Conservation (phyloP, 2,329 filamentous ascomycete genomes). For the Peltaster fructicola region DNA sequence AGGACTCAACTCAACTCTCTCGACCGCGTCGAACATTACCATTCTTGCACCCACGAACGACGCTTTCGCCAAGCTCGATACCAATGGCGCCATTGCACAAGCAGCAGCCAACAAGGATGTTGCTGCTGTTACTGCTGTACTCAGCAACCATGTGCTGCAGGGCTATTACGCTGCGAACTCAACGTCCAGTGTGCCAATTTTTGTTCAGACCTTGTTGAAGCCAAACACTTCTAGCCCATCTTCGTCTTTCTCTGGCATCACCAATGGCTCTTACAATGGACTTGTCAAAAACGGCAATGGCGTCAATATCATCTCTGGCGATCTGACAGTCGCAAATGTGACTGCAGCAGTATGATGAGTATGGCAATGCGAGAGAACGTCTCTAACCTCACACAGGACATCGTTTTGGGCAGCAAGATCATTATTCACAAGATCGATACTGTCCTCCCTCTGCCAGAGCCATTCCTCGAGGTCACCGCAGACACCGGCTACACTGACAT, state of each 20-base stretch:
- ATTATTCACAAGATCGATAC: slow-evolving; percentile 3
- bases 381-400: slow-evolving; percentile 1
- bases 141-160: slow-evolving; percentile 5
- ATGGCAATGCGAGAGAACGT: slow-evolving; percentile 21
- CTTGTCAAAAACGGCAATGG: slow-evolving; percentile 17
- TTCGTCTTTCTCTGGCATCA: slow-evolving; percentile 23
- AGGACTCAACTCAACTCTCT: slow-evolving; percentile 21
- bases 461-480: slow-evolving; percentile 2
- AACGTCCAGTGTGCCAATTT: slow-evolving; percentile 1
- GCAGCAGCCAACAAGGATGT: slow-evolving; percentile 4
- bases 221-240: slow-evolving; percentile 12
- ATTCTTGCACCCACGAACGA: slow-evolving; percentile 44
- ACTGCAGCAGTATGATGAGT: slow-evolving; percentile 16
- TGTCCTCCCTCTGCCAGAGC: slow-evolving; percentile 2
- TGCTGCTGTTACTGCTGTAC: slow-evolving; percentile 1
- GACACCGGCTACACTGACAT: slow-evolving; percentile 1
- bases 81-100: slow-evolving; percentile 23
- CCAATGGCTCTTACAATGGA: slow-evolving; percentile 21
- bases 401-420: slow-evolving; percentile 3
- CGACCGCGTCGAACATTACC: slow-evolving; percentile 32
- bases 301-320: slow-evolving; percentile 19
- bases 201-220: slow-evolving; percentile 3
- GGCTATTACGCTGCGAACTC: slow-evolving; percentile 3
- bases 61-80: slow-evolving; percentile 39
- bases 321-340: slow-evolving; percentile 17